A percentile compares a stretch with the other conserved stretches of the same genome.
These are phyloP conservation scores for Sphaceloma murrayae DNA, from an alignment of 2,329 filamentous ascomycete genomes.

Conservation along the genomic window DNA sequence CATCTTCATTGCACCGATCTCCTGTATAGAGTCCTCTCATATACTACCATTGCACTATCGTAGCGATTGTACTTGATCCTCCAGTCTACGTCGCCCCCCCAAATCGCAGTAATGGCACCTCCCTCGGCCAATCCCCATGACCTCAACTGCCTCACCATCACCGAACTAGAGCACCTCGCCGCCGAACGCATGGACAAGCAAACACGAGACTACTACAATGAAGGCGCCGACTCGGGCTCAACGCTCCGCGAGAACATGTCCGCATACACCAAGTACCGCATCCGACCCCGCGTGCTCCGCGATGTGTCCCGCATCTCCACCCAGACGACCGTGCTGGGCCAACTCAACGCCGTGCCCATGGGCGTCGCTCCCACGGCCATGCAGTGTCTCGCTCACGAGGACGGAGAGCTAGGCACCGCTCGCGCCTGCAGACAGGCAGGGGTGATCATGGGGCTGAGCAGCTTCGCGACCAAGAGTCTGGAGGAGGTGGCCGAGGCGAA, in stretches of 20 bases:
- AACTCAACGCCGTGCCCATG: constrained; percentile 39
- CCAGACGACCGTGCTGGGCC: constrained; percentile 39
- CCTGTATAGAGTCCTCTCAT: neutral
- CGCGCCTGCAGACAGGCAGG: constrained; percentile 38
- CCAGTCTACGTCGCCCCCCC: neutral
- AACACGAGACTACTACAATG: constrained; percentile 33
- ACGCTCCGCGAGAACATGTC: constrained; percentile 41
- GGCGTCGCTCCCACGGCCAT: constrained; percentile 47
- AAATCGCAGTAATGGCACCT: constrained; percentile 17
- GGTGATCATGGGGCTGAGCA: constrained; percentile 42
- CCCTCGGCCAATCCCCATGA: constrained; percentile 23
- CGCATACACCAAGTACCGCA: constrained; percentile 42
- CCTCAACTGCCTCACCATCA: constrained; percentile 36
- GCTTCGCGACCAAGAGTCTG: constrained; percentile 40
- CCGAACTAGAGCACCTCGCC: constrained; percentile 33
- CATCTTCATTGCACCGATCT: neutral
- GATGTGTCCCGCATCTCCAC: constrained; percentile 35
- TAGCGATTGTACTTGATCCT: too few species aligned
- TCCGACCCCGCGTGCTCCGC: constrained; percentile 32
- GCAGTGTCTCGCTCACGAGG: constrained; percentile 44
- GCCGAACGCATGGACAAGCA: constrained; percentile 32
- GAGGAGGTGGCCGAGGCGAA: constrained; percentile 40
- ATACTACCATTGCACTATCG: too few species aligned
- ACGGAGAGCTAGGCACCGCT: constrained; percentile 44
- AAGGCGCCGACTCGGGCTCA: constrained; percentile 31